phyloP scores from a whole-genome alignment of 257 asterid species.

The Rehmannia glutinosa region DNA sequence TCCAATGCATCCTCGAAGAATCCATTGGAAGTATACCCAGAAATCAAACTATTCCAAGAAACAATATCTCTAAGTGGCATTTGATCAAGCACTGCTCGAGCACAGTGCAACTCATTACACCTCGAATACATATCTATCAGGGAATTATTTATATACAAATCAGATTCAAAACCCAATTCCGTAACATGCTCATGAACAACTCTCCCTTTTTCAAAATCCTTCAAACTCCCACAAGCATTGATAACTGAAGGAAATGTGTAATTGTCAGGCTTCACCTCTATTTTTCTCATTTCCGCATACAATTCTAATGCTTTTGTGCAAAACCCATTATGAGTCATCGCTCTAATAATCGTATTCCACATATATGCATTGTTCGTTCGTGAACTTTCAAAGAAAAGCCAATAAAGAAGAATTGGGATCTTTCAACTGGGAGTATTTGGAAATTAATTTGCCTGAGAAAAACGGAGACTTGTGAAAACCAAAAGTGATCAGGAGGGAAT shows the following conservation, averaged over 20 bases:
- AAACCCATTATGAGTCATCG: conserved; percentile 60
- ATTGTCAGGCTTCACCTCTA: conserved; percentile 45
- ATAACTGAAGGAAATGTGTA: conserved; percentile 79
- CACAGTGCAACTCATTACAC: conserved; percentile 36
- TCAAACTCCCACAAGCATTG: conserved; percentile 56
- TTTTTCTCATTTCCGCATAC: conserved; percentile 51
- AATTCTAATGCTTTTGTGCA: conserved; percentile 48
- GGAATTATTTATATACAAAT: conserved; percentile 64
- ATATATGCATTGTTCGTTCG: conserved; percentile 26
- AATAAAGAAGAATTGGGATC: conserved; percentile 43
- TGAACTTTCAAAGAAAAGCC: conserved; percentile 36
- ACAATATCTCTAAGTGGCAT: conserved; percentile 66
- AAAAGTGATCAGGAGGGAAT: conserved; percentile 41
- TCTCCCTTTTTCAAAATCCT: conserved; percentile 49
- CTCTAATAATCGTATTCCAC: conserved; percentile 76
- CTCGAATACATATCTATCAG: conserved; percentile 73
- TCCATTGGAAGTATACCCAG: conserved; percentile 71
- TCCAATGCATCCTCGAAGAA: conserved; percentile 57
- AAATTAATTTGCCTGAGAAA: conserved; percentile 59
- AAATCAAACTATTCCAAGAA: conserved; percentile 81
- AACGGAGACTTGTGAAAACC: conserved; percentile 46
- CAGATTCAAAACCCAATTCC: conserved; percentile 51
- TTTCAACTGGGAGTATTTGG: conserved; percentile 62
- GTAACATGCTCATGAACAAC: conserved; percentile 43
- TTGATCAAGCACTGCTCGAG: conserved; percentile 57